Conservation (phyloP, 2,329 filamentous ascomycete genomes). For the Remersonia thermophila region DNA sequence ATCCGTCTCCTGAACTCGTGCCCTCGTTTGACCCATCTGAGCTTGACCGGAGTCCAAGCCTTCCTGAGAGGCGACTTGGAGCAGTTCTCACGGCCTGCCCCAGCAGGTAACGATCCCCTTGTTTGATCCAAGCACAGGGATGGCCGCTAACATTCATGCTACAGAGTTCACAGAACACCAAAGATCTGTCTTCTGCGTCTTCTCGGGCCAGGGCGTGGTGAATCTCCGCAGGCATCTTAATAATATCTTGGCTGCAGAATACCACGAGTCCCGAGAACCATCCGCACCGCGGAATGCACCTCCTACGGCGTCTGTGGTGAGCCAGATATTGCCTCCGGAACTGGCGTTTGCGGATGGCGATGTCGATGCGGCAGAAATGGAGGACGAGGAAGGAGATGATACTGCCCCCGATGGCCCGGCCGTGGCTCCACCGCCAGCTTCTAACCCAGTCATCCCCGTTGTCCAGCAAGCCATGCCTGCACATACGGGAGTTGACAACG, state of each 20-base stretch:
- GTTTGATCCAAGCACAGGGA: background rate
- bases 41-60: conserved; percentile 82
- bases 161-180: conserved; percentile 91
- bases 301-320: background rate
- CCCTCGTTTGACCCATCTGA: conserved; percentile 83
- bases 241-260: conserved; percentile 25
- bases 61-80: conserved; percentile 81
- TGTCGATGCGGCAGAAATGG: conserved; percentile 15
- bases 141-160: conserved; percentile 15
- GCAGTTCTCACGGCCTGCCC: conserved; percentile 74
- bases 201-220: conserved; percentile 74
- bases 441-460: no score
- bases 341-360: conserved; percentile 17
- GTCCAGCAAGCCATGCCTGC: no score
- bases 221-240: conserved; percentile 71
- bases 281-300: background rate
- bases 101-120: conserved; percentile 41
- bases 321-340: no score
- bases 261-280: background rate
- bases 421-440: no score
- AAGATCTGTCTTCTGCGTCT: conserved; percentile 91
- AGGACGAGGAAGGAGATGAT: conserved; percentile 14
- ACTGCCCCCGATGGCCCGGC: no score
- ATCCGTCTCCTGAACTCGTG: conserved; percentile 81
- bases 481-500: no score